A percentile compares a stretch with the other conserved stretches of the same genome.
phyloP scores from a whole-genome alignment of 306 rosid species.

The Amphicarpaea edgeworthii region DNA sequence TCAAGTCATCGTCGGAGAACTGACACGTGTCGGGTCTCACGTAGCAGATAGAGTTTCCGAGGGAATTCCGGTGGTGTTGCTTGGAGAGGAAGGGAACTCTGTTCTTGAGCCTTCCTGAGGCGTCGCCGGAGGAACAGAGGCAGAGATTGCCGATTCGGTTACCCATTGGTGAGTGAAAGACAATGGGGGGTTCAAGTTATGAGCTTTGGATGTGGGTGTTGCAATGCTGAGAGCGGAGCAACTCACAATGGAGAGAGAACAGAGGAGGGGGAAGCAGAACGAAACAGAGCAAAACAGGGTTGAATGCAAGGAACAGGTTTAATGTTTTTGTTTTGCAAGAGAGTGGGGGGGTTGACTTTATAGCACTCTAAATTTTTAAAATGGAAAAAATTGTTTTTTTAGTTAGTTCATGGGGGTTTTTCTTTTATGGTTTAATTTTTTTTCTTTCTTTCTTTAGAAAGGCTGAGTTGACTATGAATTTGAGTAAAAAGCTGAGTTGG shows the following conservation, averaged over 20 bases:
- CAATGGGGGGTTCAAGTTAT: constrained; percentile 2
- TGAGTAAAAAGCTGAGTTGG: constrained; percentile 21
- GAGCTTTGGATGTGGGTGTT: constrained; percentile 24
- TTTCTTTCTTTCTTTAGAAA: background rate
- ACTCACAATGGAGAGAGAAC: constrained; percentile 8
- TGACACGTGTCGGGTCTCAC: constrained; percentile 54
- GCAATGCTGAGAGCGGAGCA: background rate
- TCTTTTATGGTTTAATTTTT: background rate
- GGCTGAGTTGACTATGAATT: constrained; percentile 33
- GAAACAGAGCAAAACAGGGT: constrained; percentile 21
- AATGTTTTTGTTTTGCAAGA: background rate
- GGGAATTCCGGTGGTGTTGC: constrained; percentile 52
- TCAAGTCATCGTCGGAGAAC: constrained; percentile 45
- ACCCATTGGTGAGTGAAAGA: constrained; percentile 60
- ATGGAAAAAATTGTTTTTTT: constrained; percentile 6
- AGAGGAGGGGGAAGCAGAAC: background rate
- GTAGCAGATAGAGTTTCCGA: constrained; percentile 71
- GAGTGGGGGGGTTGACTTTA: constrained; percentile 61
- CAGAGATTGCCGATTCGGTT: constrained; percentile 58
- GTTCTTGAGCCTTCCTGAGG: constrained; percentile 54
- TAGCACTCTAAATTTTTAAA: constrained; percentile 12
- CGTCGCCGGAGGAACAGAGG: constrained; percentile 62
- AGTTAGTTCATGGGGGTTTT: background rate
- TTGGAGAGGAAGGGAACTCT: constrained; percentile 39
- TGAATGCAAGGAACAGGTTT: no score